A percentile compares a stretch with the other conserved stretches of the same genome.
phyloP scores from a whole-genome alignment of 225 moss, liverwort and hornwort genomes.

The Neckera pumila region DNA sequence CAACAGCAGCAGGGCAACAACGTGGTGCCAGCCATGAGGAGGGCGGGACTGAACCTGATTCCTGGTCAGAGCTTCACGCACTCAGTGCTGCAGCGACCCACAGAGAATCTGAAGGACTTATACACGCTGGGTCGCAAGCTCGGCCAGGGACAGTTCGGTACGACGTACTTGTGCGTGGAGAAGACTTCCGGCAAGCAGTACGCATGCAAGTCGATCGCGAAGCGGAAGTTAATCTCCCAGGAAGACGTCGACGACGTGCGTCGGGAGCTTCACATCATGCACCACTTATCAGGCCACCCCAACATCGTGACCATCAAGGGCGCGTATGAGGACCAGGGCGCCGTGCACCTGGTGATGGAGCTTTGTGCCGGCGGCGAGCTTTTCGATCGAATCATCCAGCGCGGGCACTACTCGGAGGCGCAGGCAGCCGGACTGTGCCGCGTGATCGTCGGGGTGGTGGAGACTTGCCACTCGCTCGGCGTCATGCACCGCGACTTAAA shows the following conservation, averaged over 20 bases:
- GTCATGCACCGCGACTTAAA: constrained; percentile 47
- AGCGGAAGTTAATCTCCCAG: constrained; percentile 47
- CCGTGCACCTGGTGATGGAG: constrained; percentile 52
- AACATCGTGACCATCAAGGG: constrained; percentile 53
- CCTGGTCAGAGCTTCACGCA: constrained; percentile 47
- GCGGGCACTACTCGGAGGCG: constrained; percentile 48
- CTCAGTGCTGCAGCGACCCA: constrained; percentile 45
- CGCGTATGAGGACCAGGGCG: constrained; percentile 29
- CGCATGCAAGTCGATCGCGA: constrained; percentile 48
- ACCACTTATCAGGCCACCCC: constrained; percentile 46
- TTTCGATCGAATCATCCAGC: constrained; percentile 41
- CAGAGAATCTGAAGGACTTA: constrained; percentile 30
- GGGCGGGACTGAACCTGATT: constrained; percentile 13
- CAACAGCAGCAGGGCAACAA: neutral
- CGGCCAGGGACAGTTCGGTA: constrained; percentile 45
- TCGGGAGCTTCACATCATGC: constrained; percentile 51
- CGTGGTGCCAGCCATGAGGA: constrained; percentile 36
- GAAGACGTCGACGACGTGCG: constrained; percentile 50
- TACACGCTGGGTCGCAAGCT: constrained; percentile 40
- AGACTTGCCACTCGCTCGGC: constrained; percentile 52
- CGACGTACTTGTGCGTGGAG: constrained; percentile 39
- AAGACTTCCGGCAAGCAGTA: constrained; percentile 32
- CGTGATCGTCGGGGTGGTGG: constrained; percentile 46
- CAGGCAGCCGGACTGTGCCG: constrained; percentile 39
- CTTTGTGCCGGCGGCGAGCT: constrained; percentile 49